Percentiles rank a stretch among this genome's conserved stretches.
Conservation (phyloP, 176 grass and related monocot genomes). For the Hyparrhenia diplandra region DNA sequence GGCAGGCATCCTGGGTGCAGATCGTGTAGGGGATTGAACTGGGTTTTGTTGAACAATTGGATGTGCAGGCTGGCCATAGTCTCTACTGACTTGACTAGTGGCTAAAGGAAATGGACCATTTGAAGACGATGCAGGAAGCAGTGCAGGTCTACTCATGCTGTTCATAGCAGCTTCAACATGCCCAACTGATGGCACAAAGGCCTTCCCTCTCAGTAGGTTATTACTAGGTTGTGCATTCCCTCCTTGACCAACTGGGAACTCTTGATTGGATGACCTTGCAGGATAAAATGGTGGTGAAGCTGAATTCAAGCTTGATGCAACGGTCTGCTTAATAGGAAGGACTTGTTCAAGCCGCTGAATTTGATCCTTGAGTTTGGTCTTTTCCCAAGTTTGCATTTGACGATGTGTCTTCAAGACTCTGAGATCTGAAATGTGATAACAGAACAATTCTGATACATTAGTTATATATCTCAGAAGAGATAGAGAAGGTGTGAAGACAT, state of each 20-base stretch:
- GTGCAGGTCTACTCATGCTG: too few species aligned
- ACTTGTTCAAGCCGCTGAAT: slow-evolving; percentile 24
- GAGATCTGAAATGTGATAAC: slow-evolving; percentile 38
- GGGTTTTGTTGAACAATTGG: slow-evolving; percentile 30
- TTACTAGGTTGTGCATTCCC: slow-evolving; percentile 33
- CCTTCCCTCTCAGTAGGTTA: slow-evolving; percentile 43
- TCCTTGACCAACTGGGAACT: slow-evolving; percentile 30
- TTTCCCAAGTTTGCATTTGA: slow-evolving; percentile 35
- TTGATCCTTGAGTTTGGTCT: slow-evolving; percentile 36
- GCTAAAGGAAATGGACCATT: slow-evolving; percentile 16
- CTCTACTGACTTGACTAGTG: slow-evolving; percentile 36
- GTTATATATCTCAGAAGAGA: too few species aligned
- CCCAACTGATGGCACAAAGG: slow-evolving; percentile 35
- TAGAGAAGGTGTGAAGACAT: not conserved
- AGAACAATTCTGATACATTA: not conserved
- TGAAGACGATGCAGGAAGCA: slow-evolving; percentile 24
- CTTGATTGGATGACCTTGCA: slow-evolving; percentile 39
- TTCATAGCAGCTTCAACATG: too few species aligned
- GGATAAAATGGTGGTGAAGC: slow-evolving; percentile 89
- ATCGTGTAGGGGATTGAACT: slow-evolving; percentile 36
- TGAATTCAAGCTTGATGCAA: slow-evolving; percentile 82
- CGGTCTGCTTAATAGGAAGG: slow-evolving; percentile 43
- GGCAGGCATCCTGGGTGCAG: slow-evolving; percentile 20
- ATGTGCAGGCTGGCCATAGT: slow-evolving; percentile 26
- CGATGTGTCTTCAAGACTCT: slow-evolving; percentile 12